These are phyloP conservation scores for Pythium phragmiticola DNA, from an alignment of 352 stramenopile species.

Conservation along the genomic window DNA sequence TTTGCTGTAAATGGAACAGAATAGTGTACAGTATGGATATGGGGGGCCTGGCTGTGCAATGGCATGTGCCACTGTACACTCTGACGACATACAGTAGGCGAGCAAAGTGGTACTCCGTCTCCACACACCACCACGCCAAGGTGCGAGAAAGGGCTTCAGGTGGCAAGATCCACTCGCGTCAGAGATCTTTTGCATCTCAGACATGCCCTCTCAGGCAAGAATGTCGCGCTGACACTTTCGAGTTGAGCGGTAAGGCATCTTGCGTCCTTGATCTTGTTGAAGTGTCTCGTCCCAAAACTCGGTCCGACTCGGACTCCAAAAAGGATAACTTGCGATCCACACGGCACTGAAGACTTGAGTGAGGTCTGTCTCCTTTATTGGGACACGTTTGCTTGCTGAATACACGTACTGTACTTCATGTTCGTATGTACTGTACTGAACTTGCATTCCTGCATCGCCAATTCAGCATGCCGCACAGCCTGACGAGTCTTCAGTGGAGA, in stretches of 20 bases:
- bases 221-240: neutral
- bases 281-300: too few relatives aligned
- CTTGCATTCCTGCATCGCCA: too few relatives aligned
- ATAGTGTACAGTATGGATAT: too few relatives aligned
- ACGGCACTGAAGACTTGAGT: too few relatives aligned
- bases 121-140: neutral
- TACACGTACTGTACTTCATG: too few relatives aligned
- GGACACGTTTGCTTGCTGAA: too few relatives aligned
- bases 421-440: too few relatives aligned
- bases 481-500: too few relatives aligned
- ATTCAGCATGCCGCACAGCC: too few relatives aligned
- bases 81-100: slow-evolving; percentile 7
- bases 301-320: too few relatives aligned
- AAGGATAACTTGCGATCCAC: too few relatives aligned
- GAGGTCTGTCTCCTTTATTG: too few relatives aligned
- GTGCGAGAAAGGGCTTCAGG: neutral
- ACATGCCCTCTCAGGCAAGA: neutral
- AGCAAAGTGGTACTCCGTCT: neutral
- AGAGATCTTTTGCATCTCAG: slow-evolving; percentile 15
- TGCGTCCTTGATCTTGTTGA: neutral
- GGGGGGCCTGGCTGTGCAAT: slow-evolving; percentile 1
- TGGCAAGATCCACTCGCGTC: slow-evolving; percentile 2
- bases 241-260: neutral
- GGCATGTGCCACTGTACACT: slow-evolving; percentile 2
- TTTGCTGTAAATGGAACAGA: neutral